A percentile compares a stretch with the other conserved stretches of the same genome.
Evolutionary conservation across 345 rosid species (phyloP).

Genomic region (Eucalyptus coolabah): DNA sequence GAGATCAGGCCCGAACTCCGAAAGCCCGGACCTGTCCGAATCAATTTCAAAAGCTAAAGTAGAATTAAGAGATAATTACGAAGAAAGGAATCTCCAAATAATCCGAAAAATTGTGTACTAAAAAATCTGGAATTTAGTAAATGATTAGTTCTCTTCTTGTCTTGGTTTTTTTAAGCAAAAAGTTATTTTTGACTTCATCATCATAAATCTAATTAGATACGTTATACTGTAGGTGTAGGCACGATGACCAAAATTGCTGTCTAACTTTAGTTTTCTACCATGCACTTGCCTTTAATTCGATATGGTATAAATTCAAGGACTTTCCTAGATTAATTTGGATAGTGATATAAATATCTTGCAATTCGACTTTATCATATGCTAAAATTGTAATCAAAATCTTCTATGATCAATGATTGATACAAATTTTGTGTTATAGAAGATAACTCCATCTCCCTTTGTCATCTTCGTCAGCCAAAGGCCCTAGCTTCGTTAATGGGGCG

Average conservation of each 20-base stretch:
- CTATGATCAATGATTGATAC: rapidly evolving
- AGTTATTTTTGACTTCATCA: not conserved
- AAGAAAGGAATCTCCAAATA: not conserved
- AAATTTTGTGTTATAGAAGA: not conserved
- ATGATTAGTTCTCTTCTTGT: not conserved
- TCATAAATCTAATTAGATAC: not conserved
- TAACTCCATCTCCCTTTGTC: not conserved
- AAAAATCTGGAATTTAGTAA: not conserved
- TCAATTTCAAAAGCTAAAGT: not conserved
- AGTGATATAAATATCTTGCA: not conserved
- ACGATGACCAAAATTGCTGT: not conserved
- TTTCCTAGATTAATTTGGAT: not conserved
- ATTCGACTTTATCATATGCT: not conserved
- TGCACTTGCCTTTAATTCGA: not conserved
- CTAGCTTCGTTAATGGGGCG: not conserved
- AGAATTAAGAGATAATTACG: not conserved
- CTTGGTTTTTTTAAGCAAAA: not conserved
- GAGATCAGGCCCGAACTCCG: not conserved
- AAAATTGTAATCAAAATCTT: not conserved
- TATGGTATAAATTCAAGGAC: not conserved
- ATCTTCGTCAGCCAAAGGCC: not conserved
- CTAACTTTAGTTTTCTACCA: not conserved
- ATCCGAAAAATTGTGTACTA: not conserved
- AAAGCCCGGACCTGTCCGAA: not conserved
- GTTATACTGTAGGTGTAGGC: no score